Conservation (phyloP, 768 basidiomycete genomes). For the Boletus coccyginus region DNA sequence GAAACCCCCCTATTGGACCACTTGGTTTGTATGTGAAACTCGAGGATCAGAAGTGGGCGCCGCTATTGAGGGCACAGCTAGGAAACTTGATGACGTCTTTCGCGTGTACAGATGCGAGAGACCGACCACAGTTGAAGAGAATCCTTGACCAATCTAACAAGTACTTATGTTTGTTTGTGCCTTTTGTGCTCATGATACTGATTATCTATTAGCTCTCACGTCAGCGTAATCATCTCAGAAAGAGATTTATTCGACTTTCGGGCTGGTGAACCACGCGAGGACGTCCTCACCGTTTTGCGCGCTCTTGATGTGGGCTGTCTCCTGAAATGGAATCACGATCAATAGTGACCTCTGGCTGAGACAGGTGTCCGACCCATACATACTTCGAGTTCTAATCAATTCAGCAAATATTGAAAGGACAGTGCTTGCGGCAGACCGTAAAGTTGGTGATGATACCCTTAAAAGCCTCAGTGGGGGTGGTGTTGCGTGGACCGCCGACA, state of each 20-base stretch:
- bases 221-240: slow-evolving; percentile 58
- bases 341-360: neutral
- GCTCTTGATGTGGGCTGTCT: slow-evolving; percentile 63
- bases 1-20: slow-evolving; percentile 71
- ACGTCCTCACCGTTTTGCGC: slow-evolving; percentile 73
- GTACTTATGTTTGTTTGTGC: slow-evolving; percentile 42
- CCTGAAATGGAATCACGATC: neutral
- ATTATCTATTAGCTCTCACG: slow-evolving; percentile 39
- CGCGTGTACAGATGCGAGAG: slow-evolving; percentile 69
- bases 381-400: slow-evolving; percentile 82
- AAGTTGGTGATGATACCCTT: slow-evolving; percentile 57
- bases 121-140: slow-evolving; percentile 53
- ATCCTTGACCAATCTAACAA: slow-evolving; percentile 59
- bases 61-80: slow-evolving; percentile 62
- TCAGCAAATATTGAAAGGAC: slow-evolving; percentile 65
- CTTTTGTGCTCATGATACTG: neutral
- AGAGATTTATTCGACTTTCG: slow-evolving; percentile 82
- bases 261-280: slow-evolving; percentile 61
- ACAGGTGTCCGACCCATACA: slow-evolving; percentile 72
- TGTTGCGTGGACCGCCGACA: slow-evolving; percentile 60
- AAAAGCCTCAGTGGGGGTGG: slow-evolving; percentile 45
- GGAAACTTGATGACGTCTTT: slow-evolving; percentile 60
- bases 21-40: slow-evolving; percentile 78
- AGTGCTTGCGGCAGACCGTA: slow-evolving; percentile 62
- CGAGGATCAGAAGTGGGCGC: slow-evolving; percentile 64